Base-by-base conservation (phyloP, 352 stramenopile species). In the Phytophthora pinifolia region DNA sequence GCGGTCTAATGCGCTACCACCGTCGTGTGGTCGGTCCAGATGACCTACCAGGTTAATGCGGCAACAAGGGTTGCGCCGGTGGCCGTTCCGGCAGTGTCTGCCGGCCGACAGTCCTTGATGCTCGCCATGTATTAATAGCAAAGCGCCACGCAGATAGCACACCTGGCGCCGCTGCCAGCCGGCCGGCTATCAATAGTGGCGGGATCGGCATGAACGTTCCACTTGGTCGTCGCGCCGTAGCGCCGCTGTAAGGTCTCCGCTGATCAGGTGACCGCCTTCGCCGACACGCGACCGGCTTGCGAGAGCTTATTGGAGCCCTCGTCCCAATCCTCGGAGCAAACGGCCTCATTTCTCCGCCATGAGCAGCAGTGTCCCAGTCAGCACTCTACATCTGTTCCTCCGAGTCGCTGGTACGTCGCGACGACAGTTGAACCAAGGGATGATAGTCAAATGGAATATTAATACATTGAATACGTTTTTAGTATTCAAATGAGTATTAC, bases 371-470 rank as follows among this genome's bases (percentile, higher is more conserved):
- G 48, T 65, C 49, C 22, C 48, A 54, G 30, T 46, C 41, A 51
- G 4, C 7, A 57, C 49, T 69, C 29, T 69, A 64, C 54, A 67
- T 53, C n/a, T n/a, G n/a, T n/a, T n/a, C n/a, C n/a, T n/a, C n/a
- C n/a, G n/a, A n/a, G n/a, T n/a, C n/a, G n/a, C n/a, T n/a, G n/a
- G n/a, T n/a, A n/a, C n/a, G n/a, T n/a, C n/a, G n/a, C n/a, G n/a
- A n/a, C n/a, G n/a, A n/a, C n/a, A n/a, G n/a, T n/a, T n/a, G n/a
- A n/a, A n/a, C n/a, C n/a, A n/a, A n/a, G n/a, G n/a, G n/a, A n/a
- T n/a, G n/a, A n/a, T n/a, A n/a, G n/a, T n/a, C n/a, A n/a, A n/a
- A n/a, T n/a, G n/a, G n/a, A n/a, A n/a, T n/a, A n/a, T n/a, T n/a
- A n/a, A n/a, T n/a, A n/a, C n/a, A n/a, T n/a, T n/a, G n/a, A n/a